Percentiles rank a stretch among this genome's conserved stretches.
Conservation (phyloP, 495 filamentous ascomycete genomes). For the Hyaloscypha finlandica region DNA sequence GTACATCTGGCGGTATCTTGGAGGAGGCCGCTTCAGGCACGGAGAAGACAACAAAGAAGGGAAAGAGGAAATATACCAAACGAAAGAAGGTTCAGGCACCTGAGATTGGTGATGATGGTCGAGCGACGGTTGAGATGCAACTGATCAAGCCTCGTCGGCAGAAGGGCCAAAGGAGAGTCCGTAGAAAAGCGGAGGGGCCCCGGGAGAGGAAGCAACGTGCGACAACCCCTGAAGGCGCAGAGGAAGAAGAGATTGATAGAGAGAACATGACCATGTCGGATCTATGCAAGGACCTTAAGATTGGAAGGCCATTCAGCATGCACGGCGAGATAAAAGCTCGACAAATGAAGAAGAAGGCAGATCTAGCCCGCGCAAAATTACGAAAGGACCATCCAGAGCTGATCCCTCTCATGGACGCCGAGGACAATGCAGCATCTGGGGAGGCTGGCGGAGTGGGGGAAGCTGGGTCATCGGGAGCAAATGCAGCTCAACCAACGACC, state of each 20-base stretch:
- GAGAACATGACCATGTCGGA: slow-evolving; percentile 79
- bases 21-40: slow-evolving; percentile 27
- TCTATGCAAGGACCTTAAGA: slow-evolving; percentile 71
- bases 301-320: slow-evolving; percentile 79
- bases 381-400: slow-evolving; percentile 36
- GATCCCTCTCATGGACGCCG: slow-evolving; percentile 26
- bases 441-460: slow-evolving; percentile 7
- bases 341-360: slow-evolving; percentile 43
- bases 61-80: slow-evolving; percentile 25
- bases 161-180: background rate
- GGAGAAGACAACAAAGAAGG: slow-evolving; percentile 24
- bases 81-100: slow-evolving; percentile 27
- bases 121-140: slow-evolving; percentile 25
- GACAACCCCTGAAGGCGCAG: slow-evolving; percentile 76
- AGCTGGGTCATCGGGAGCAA: slow-evolving; percentile 8
- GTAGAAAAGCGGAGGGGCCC: slow-evolving; percentile 34
- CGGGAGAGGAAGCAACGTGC: slow-evolving; percentile 42
- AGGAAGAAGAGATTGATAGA: slow-evolving; percentile 67
- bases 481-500: slow-evolving; percentile 20
- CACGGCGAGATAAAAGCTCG: slow-evolving; percentile 55
- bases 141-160: slow-evolving; percentile 15
- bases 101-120: slow-evolving; percentile 25
- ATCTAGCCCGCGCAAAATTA: slow-evolving; percentile 34
- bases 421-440: slow-evolving; percentile 13
- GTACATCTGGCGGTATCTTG: slow-evolving; percentile 27